Evolutionary conservation across 257 asterid genomes (phyloP), one percentile per base, ranked within the genome.

Genomic region (Nicotiana otophora): DNA sequence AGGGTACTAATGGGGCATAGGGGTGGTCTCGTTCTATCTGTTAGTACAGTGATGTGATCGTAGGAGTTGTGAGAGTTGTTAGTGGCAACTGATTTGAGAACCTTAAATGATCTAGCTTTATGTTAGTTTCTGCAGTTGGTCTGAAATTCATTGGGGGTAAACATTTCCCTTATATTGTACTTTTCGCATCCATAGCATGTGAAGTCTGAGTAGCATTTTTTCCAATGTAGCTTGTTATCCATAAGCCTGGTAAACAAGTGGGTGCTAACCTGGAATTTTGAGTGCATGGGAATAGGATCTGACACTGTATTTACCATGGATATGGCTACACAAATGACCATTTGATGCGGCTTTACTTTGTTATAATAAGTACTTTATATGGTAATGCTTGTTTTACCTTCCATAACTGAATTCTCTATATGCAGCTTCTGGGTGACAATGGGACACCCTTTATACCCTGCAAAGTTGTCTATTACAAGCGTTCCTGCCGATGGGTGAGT

Each of bases 401-500:
- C 63, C 80, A 28, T 75, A 75, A 75, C 80, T 51, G 63, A 75
- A 26, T 75, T 64, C 51, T 54, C 23, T 66, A 77, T 84, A 15
- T 89, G 92, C 96, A 97, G 99, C 82, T 97, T 97, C 84, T 95
- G 97, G 98, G 68, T 82, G 88, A 87, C 94, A 30, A 85, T 91
- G 80, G 82, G 91, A 77, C 92, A 92, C 82, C 98, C 99, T 83
- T 81, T 93, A 16, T 54, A 83, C 82, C 94, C 98, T 23, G 92
- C 90, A 84, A 95, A 95, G 93, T 88, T 92, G 92, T 87, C 85
- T 77, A 84, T 93, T 81, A 70, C 97, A 72, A 90, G 81, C 84
- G 84, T 88, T 90, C 96, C 98, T 87, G 60, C 95, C 9, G 97
- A 95, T 79, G 97, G 97, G 99, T 97, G 87, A 89, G 97, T 76